phyloP scores from a whole-genome alignment of 371 early-diverging fungal genomes.

The Paramicrosporidium saccamoebae region DNA sequence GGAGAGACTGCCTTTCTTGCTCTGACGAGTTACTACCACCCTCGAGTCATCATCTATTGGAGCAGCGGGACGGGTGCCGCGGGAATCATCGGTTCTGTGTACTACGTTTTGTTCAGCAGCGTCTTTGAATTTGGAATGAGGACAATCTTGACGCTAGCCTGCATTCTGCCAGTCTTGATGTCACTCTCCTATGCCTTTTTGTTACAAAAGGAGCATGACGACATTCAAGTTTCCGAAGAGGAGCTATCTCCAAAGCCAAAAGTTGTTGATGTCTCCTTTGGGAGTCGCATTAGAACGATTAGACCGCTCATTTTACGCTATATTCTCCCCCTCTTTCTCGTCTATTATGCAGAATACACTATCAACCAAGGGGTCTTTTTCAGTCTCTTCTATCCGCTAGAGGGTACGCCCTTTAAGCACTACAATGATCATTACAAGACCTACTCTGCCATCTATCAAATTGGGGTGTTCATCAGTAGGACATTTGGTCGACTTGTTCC shows the following conservation, averaged over 20 bases:
- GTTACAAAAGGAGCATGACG: too few species aligned
- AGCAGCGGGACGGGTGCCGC: conserved; percentile 11
- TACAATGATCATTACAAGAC: conserved; percentile 8
- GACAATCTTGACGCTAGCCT: too few species aligned
- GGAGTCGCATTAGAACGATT: neutral
- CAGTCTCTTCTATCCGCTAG: conserved; percentile 7
- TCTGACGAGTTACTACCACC: conserved; percentile 8
- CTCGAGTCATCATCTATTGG: conserved; percentile 8
- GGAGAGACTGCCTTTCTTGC: conserved; percentile 11
- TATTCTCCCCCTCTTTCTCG: conserved; percentile 1
- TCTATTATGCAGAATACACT: conserved; percentile 7
- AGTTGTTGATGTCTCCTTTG: too few species aligned
- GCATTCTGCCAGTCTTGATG: too few species aligned
- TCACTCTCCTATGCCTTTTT: too few species aligned
- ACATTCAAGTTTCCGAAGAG: too few species aligned
- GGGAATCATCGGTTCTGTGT: conserved; percentile 8
- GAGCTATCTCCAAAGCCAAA: too few species aligned
- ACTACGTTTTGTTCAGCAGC: too few species aligned
- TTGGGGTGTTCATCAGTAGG: conserved; percentile 6
- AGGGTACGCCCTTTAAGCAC: conserved; percentile 6
- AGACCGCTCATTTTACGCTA: conserved; percentile 1
- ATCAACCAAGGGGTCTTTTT: conserved; percentile 13
- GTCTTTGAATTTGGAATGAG: too few species aligned
- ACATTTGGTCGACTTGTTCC: conserved; percentile 5
- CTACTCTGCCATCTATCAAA: conserved; percentile 10